Evolutionary conservation across 495 filamentous ascomycete genomes (phyloP), one percentile per base, ranked within the genome.

Genomic region (Annulohypoxylon stygium): DNA sequence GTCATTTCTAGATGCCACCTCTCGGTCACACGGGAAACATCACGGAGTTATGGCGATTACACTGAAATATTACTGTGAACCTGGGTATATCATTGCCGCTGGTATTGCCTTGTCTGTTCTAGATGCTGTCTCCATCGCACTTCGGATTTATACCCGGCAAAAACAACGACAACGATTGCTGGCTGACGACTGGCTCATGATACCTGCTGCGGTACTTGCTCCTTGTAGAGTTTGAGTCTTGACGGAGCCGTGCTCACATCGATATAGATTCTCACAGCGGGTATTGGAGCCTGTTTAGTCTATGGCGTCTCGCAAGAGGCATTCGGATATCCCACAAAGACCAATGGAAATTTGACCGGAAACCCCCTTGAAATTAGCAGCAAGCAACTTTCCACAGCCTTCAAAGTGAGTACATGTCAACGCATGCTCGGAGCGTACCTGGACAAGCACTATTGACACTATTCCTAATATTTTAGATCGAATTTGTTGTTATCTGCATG

Each of bases 161-260:
- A 65, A 50, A 9, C 64, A 78, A 30, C 76, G 64, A 37, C 70
- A 76, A 8, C 45, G 39, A 2, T 67, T 80, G 4, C 70, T 72
- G 61, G 65, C 69, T 25, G 79, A 81, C 45, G 79, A 81, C 60
- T 80, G 77, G 78, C 62, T 81, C 41, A 54, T 81, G 20, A 25
- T 80, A 30, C 77, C 77, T 8, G 77, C 77, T 43, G 47, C 65
- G 11, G 79, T 81, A 75, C 50, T 53, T 37, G 4, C 36, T 14
- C 20, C 53, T 9, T 39, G 34, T 37, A 39, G 18, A 48, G 5
- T 30, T 6, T 30, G n/a, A 4, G 0, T 4, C 26, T 26, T 18
- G 18, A 60, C 23, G 2, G 3, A 23, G 43, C 54, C 20, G 11
- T 54, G 50, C 4, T 48, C 4, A 58, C 53, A 67, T 12, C 12